phyloP scores from a whole-genome alignment of 352 stramenopile genomes.

The Phytopythium mirpurense region DNA sequence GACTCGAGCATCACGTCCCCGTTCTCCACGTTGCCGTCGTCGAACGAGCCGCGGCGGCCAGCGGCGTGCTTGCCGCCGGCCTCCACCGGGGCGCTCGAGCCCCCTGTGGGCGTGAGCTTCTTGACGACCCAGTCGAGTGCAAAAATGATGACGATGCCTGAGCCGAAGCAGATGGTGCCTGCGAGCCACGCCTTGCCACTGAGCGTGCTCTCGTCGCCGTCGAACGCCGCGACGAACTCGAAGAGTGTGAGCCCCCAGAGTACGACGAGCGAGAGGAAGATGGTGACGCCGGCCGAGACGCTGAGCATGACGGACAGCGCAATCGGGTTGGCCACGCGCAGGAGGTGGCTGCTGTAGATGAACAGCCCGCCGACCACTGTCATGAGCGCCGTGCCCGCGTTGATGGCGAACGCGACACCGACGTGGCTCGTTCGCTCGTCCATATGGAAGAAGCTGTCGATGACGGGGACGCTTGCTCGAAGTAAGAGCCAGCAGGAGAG shows the following conservation, averaged over 20 bases:
- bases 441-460: not conserved
- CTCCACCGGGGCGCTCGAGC: conserved; percentile 15
- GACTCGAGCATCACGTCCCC: conserved; percentile 23
- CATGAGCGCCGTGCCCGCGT: conserved; percentile 29
- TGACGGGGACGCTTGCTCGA: too few relatives aligned
- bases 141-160: conserved; percentile 58
- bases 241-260: conserved; percentile 43
- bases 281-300: conserved; percentile 57
- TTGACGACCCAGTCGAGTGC: conserved; percentile 38
- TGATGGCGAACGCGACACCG: conserved; percentile 34
- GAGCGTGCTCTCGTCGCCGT: conserved; percentile 18
- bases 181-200: conserved; percentile 56
- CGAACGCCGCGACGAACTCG: conserved; percentile 23
- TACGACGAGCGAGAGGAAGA: conserved; percentile 68
- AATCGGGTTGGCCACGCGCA: conserved; percentile 45
- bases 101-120: conserved; percentile 23
- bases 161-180: conserved; percentile 81
- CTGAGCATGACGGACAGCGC: conserved; percentile 51
- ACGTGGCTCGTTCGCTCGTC: conserved; percentile 4
- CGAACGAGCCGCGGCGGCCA: conserved; percentile 10
- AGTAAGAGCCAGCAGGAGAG: not conserved
- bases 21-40: conserved; percentile 5
- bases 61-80: conserved; percentile 5
- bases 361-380: conserved; percentile 52
- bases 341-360: conserved; percentile 45